Base-by-base conservation (phyloP, 1,139 yeast genomes). In the Suhomyces atakaporum region DNA sequence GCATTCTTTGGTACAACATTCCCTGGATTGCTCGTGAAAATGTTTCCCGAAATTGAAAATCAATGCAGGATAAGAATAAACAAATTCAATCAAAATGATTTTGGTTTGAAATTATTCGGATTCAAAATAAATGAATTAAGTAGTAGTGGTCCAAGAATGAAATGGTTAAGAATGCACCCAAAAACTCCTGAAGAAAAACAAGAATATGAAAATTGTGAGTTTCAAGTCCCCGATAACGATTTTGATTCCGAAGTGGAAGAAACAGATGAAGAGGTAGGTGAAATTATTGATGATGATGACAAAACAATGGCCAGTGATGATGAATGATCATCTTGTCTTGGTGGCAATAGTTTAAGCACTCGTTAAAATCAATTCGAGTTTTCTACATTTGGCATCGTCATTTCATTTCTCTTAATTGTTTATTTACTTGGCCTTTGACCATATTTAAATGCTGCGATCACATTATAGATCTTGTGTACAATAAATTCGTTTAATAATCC, bases 1-100 rank as follows among this genome's bases (percentile, higher is more conserved):
- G 96, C 97, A 1, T 92, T 84, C 54, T 92, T 94, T 66, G 98
- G 98, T 6, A 88, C 97, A 1, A 83, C 95, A 20, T 92, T 92
- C 64, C 95, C 96, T 0, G 97, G 96, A 2, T 74, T 92, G 46
- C 84, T 92, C 51, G 79, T 92, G 39, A 86, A 88, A 57, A 85
- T 88, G 75, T 89, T 83, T 63, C 90, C 95, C 5, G 97, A 88
- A 47, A 78, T 90, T 38, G 75, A 69, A 45, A 69, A 71, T 45
- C 76, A 71, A 50, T 71, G 77, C 49, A 53, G 69, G 40, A 85
- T 81, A 45, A 62, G 64, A 42, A 71, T 65, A 60, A 73, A 73
- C 54, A 77, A 76, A 56, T 76, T 77, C 47, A 73, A 72, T 56
- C 70, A 69, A 39, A 62, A 62, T 35, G 73, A 68, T 39, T 86